A percentile compares a stretch with the other conserved stretches of the same genome.
Evolutionary conservation across 768 basidiomycete genomes (phyloP).

Genomic region (Lyophyllum decastes): DNA sequence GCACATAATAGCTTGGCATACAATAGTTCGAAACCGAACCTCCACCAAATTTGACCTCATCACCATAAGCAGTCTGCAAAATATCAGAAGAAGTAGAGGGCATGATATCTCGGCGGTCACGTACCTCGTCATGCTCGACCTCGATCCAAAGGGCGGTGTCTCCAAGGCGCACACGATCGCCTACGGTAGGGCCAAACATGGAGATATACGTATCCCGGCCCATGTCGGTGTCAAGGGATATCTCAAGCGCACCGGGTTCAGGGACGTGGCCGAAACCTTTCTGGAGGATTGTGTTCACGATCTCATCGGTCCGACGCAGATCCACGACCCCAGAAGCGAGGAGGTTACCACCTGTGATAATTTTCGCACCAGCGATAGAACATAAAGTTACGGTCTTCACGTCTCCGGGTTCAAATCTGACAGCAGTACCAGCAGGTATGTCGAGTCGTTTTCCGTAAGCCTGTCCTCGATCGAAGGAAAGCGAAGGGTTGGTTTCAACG

Average conservation of each 20-base stretch:
- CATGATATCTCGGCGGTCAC: conserved; percentile 6
- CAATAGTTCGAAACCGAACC: conserved; percentile 46
- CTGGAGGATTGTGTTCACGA: conserved; percentile 49
- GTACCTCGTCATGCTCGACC: conserved; percentile 83
- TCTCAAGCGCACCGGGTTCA: conserved; percentile 61
- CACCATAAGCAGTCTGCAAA: conserved; percentile 80
- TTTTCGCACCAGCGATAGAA: conserved; percentile 68
- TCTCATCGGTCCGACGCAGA: conserved; percentile 40
- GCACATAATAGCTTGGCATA: neutral
- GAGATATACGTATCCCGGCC: conserved; percentile 77
- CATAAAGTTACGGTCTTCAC: conserved; percentile 82
- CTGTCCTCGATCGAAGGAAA: conserved; percentile 80
- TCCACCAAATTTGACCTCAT: conserved; percentile 98
- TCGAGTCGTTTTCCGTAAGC: conserved; percentile 88
- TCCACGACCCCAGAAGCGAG: conserved; percentile 63
- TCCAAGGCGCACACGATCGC: conserved; percentile 85
- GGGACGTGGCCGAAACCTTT: conserved; percentile 71
- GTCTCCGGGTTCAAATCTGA: conserved; percentile 96
- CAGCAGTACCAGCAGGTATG: conserved; percentile 92
- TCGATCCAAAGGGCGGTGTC: conserved; percentile 92
- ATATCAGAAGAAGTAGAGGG: neutral
- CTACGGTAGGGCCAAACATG: conserved; percentile 95
- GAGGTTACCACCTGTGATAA: conserved; percentile 79
- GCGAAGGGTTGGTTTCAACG: conserved; percentile 80
- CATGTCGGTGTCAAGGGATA: conserved; percentile 55